Evolutionary conservation across 805 yeast genomes (phyloP).

Genomic region (Blastobotrys attinorum): DNA sequence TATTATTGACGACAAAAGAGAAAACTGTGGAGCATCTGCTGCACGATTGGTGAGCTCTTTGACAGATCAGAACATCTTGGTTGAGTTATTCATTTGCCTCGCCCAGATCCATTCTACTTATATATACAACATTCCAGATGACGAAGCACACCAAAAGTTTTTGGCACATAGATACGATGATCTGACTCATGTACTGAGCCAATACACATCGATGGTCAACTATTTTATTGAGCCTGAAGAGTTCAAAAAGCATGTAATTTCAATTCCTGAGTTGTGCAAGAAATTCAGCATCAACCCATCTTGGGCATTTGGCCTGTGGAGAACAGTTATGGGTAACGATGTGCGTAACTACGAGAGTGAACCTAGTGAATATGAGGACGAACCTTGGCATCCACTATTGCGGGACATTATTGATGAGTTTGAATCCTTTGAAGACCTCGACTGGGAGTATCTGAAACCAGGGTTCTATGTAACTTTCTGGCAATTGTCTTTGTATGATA

Average conservation of each 20-base stretch:
- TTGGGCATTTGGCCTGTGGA: slow-evolving; percentile 78
- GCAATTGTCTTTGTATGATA: slow-evolving; percentile 65
- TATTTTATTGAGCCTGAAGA: slow-evolving; percentile 35
- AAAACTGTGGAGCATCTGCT: slow-evolving; percentile 41
- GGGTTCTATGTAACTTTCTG: slow-evolving; percentile 59
- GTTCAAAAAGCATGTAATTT: slow-evolving; percentile 11
- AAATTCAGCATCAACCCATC: slow-evolving; percentile 28
- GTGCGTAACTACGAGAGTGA: slow-evolving; percentile 22
- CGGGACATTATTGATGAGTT: slow-evolving; percentile 26
- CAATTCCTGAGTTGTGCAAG: slow-evolving; percentile 19
- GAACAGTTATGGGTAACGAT: slow-evolving; percentile 33
- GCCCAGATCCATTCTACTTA: slow-evolving; percentile 38
- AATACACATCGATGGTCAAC: slow-evolving; percentile 50
- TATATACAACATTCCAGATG: slow-evolving; percentile 30
- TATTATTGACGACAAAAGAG: slow-evolving; percentile 54
- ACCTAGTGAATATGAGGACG: slow-evolving; percentile 29
- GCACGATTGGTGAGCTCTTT: slow-evolving; percentile 41
- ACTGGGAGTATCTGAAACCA: slow-evolving; percentile 23
- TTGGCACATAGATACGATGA: slow-evolving; percentile 69
- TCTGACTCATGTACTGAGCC: slow-evolving; percentile 54
- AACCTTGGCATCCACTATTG: slow-evolving; percentile 39
- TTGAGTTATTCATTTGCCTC: slow-evolving; percentile 62
- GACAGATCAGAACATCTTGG: slow-evolving; percentile 33
- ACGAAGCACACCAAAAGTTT: slow-evolving; percentile 54
- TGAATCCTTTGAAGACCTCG: slow-evolving; percentile 19